Base-by-base conservation (phyloP, 1,139 yeast species). In the Kurtzmaniella natalensis region DNA sequence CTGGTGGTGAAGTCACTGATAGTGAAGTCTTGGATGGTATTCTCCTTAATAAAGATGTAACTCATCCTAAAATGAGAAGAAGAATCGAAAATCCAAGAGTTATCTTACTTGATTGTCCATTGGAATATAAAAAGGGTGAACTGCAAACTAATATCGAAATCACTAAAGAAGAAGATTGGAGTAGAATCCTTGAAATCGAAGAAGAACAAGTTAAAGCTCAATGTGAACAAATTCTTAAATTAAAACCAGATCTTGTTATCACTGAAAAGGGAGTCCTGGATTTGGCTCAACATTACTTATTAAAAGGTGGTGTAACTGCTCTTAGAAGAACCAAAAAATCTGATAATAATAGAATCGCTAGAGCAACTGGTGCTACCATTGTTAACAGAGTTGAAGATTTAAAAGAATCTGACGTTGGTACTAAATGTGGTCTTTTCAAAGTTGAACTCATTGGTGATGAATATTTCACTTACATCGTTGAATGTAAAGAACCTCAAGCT, bases 221-320 rank as follows among this genome's bases (percentile, higher is more conserved):
- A 70, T 89, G 97, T 63, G 95, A 87, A 40, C 84, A 81, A 48
- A 76, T 94, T 44, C 71, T 89, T 46, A 77, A 83, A 40, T 78
- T 86, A 56, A 86, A 87, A 57, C 98, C 98, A 14, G 95, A 86
- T 56, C 72, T 94, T 51, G 96, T 94, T 28, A 82, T 94, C 46
- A 94, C 98, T 34, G 99, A 94, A 61, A 94, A 94, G 72, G 99
- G 99, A 46, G 97, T 94, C 18, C 84, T 95, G 35, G 99, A 94
- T 60, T 72, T 94, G 55, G 99, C 98, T 27, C 99, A 94, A 62
- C 99, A 94, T 64, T 89, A 83, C 61, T 67, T 94, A 46, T 72
- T 92, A 54, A 89, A 89, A 66, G 96, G 95, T 42, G 95, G 95
- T 37, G 89, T 89, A 44, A 76, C 95, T 34, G 95, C 88, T 2